Conservation (phyloP, 371 early-diverging fungal genomes). For the Coemansia sp. region DNA sequence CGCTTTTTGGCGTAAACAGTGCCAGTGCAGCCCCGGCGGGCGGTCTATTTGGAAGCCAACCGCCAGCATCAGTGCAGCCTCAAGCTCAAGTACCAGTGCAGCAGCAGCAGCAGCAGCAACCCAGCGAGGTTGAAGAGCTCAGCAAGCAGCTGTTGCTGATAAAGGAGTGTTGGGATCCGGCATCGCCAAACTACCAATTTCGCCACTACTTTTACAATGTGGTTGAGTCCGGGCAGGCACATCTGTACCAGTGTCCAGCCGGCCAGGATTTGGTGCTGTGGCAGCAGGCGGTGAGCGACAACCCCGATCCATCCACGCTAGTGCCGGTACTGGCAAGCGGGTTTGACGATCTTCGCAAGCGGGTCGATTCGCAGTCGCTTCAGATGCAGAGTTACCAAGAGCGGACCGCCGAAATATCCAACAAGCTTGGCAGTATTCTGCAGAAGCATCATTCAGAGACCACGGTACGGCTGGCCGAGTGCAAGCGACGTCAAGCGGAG, state of each 20-base stretch:
- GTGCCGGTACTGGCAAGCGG: slow-evolving; percentile 90
- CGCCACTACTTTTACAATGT: slow-evolving; percentile 91
- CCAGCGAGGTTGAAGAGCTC: slow-evolving; percentile 50
- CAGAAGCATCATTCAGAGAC: slow-evolving; percentile 64
- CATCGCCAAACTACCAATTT: slow-evolving; percentile 77
- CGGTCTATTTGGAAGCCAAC: slow-evolving; percentile 15
- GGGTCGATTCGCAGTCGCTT: slow-evolving; percentile 72
- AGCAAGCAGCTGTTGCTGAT: slow-evolving; percentile 65
- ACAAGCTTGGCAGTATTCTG: slow-evolving; percentile 66
- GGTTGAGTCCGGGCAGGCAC: slow-evolving; percentile 76
- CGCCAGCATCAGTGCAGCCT: slow-evolving; percentile 10
- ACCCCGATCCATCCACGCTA: slow-evolving; percentile 81
- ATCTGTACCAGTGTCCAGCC: slow-evolving; percentile 70
- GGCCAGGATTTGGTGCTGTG: slow-evolving; percentile 75
- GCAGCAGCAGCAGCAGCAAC: slow-evolving; percentile 52
- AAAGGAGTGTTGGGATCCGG: slow-evolving; percentile 75
- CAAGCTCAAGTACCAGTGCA: slow-evolving; percentile 34
- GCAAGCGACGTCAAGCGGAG: slow-evolving; percentile 70
- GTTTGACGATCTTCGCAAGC: slow-evolving; percentile 81
- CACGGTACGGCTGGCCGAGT: slow-evolving; percentile 63
- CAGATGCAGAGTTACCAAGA: slow-evolving; percentile 61
- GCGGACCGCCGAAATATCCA: slow-evolving; percentile 65
- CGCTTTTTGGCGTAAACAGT: slow-evolving; percentile 10
- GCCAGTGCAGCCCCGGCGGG: slow-evolving; percentile 1
- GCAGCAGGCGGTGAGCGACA: slow-evolving; percentile 76